Percentiles rank a stretch among this genome's conserved stretches.
Evolutionary conservation across 2,329 filamentous ascomycete species (phyloP).

Genomic region (Boeremia exigua): DNA sequence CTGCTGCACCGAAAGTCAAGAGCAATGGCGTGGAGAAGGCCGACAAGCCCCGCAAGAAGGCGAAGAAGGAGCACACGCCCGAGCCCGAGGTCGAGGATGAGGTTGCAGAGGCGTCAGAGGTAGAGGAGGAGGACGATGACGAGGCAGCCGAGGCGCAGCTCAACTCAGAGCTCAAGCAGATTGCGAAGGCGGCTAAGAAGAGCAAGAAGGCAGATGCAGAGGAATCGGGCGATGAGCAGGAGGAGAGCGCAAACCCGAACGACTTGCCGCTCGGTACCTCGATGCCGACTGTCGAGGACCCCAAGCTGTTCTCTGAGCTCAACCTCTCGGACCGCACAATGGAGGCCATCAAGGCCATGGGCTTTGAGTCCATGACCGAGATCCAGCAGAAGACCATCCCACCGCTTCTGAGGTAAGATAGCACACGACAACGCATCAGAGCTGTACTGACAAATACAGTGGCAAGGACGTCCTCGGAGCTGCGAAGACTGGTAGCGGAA

Average conservation of each 20-base stretch:
- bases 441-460: conserved; percentile 12
- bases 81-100: conserved; percentile 36
- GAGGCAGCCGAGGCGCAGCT: conserved; percentile 43
- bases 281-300: conserved; percentile 67
- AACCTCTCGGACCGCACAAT: conserved; percentile 88
- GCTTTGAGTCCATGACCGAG: conserved; percentile 93
- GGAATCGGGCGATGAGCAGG: conserved; percentile 35
- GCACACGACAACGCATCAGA: no score
- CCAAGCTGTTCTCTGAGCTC: conserved; percentile 78
- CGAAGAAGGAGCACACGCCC: conserved; percentile 47
- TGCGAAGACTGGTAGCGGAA: conserved; percentile 94
- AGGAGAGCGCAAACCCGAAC: conserved; percentile 39
- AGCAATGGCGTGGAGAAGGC: conserved; percentile 42
- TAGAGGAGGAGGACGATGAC: conserved; percentile 38
- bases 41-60: conserved; percentile 50
- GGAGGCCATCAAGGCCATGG: conserved; percentile 88
- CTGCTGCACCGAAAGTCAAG: conserved; percentile 33
- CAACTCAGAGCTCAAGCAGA: conserved; percentile 44
- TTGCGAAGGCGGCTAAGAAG: conserved; percentile 38
- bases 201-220: conserved; percentile 36
- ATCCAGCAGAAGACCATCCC: conserved; percentile 90
- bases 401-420: conserved; percentile 70
- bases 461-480: conserved; percentile 93
- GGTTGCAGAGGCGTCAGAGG: conserved; percentile 30
- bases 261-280: conserved; percentile 63